phyloP scores from a whole-genome alignment of 768 basidiomycete species.

The Gymnopilus dilepis region DNA sequence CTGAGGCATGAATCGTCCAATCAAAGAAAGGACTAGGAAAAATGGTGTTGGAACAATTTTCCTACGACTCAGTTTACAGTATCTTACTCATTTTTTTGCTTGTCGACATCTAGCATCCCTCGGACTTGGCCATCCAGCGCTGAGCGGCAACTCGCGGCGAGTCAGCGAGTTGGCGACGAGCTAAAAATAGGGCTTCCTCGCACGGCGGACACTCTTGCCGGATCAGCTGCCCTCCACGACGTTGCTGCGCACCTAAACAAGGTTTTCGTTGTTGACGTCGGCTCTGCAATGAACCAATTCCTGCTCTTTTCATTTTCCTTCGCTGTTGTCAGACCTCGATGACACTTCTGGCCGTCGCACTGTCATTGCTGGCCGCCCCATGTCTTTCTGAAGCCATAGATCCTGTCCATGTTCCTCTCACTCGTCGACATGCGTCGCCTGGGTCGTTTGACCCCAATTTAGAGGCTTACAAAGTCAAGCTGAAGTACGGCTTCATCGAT shows the following conservation, averaged over 20 bases:
- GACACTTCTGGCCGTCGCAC: slow-evolving; percentile 26
- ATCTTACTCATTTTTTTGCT: too few relatives aligned
- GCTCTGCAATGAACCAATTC: background rate
- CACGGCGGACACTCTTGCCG: too few relatives aligned
- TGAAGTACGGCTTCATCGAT: slow-evolving; percentile 51
- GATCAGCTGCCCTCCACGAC: background rate
- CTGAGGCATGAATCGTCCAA: too few relatives aligned
- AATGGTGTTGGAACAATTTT: too few relatives aligned
- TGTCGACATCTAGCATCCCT: too few relatives aligned
- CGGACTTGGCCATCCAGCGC: too few relatives aligned
- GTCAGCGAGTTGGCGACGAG: too few relatives aligned
- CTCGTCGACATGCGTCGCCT: slow-evolving; percentile 36
- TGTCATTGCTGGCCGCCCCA: slow-evolving; percentile 33
- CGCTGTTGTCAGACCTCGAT: background rate
- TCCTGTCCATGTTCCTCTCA: slow-evolving; percentile 54
- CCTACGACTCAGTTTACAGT: too few relatives aligned
- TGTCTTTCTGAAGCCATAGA: slow-evolving; percentile 35
- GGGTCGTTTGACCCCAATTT: slow-evolving; percentile 38
- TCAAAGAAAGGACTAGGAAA: too few relatives aligned
- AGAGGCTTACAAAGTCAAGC: slow-evolving; percentile 47
- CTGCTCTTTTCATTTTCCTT: background rate
- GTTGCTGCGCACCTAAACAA: background rate
- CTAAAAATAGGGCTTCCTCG: background rate
- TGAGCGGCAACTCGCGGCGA: too few relatives aligned
- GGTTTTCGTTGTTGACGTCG: background rate